Percentiles rank a stretch among this genome's conserved stretches.
Conservation (phyloP, 2,329 filamentous ascomycete genomes). For the Emericellopsis atlantica region DNA sequence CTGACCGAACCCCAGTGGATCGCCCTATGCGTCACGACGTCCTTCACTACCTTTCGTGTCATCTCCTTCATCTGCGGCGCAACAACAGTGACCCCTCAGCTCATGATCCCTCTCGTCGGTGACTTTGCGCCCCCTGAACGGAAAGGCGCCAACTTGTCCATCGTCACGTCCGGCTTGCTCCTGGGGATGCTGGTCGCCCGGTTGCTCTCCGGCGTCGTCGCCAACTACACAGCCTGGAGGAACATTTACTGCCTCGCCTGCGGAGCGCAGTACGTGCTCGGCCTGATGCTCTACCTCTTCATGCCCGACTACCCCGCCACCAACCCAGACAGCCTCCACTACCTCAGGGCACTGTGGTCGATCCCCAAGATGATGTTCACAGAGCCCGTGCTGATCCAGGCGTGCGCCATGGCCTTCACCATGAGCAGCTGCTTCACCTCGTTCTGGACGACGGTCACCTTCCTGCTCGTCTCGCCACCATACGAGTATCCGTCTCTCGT, state of each 20-base stretch:
- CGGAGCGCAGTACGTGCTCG: slow-evolving; percentile 56
- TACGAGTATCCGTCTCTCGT: slow-evolving; percentile 55
- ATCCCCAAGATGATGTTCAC: slow-evolving; percentile 52
- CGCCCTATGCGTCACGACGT: slow-evolving; percentile 55
- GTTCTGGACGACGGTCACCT: slow-evolving; percentile 59
- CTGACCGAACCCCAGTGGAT: slow-evolving; percentile 36
- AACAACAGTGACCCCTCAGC: slow-evolving; percentile 68
- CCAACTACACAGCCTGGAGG: slow-evolving; percentile 63
- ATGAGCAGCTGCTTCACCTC: slow-evolving; percentile 36
- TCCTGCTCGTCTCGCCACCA: slow-evolving; percentile 57
- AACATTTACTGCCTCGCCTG: slow-evolving; percentile 70
- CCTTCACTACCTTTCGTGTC: slow-evolving; percentile 51
- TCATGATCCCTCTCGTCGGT: slow-evolving; percentile 71
- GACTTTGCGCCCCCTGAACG: slow-evolving; percentile 61
- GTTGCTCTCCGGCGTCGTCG: slow-evolving; percentile 61
- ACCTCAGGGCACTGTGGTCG: slow-evolving; percentile 50
- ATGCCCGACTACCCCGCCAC: slow-evolving; percentile 74
- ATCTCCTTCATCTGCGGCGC: slow-evolving; percentile 63
- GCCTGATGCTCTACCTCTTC: slow-evolving; percentile 52
- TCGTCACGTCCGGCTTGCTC: slow-evolving; percentile 64
- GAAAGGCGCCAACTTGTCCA: slow-evolving; percentile 56
- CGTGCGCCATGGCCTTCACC: slow-evolving; percentile 53
- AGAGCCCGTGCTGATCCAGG: slow-evolving; percentile 58
- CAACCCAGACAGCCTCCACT: slow-evolving; percentile 52
- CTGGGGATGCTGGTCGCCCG: slow-evolving; percentile 67